These are phyloP conservation scores for Chaetoceros muelleri DNA, from an alignment of 108 stramenopile genomes.

Conservation along the genomic window DNA sequence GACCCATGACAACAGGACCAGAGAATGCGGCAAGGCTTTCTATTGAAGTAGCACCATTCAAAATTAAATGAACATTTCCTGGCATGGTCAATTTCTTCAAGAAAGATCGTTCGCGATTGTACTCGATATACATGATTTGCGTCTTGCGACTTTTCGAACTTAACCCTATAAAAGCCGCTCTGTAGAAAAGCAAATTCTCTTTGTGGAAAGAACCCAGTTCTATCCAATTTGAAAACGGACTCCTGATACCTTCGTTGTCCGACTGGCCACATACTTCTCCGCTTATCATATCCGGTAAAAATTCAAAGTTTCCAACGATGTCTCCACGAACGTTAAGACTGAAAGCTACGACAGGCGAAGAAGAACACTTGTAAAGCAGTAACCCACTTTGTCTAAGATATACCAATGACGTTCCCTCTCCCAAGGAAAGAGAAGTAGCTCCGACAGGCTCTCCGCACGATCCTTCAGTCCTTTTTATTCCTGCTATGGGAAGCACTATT, in stretches of 20 bases:
- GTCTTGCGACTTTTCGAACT: constrained; percentile 33
- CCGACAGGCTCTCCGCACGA: constrained; percentile 21
- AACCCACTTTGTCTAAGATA: constrained; percentile 42
- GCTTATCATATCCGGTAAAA: constrained; percentile 42
- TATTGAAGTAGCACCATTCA: constrained; percentile 28
- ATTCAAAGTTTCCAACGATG: constrained; percentile 49
- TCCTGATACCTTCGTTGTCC: constrained; percentile 25
- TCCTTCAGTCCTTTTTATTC: constrained; percentile 29
- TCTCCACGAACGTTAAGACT: constrained; percentile 37
- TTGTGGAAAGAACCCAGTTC: constrained; percentile 37
- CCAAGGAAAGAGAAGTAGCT: constrained; percentile 35
- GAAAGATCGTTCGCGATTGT: constrained; percentile 35
- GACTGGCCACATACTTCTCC: constrained; percentile 22
- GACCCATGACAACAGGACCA: constrained; percentile 19
- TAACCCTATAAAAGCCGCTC: constrained; percentile 45
- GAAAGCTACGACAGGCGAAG: constrained; percentile 51
- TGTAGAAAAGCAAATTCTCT: constrained; percentile 27
- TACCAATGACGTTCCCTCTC: constrained; percentile 47
- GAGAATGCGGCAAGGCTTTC: constrained; percentile 52
- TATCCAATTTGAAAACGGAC: constrained; percentile 58
- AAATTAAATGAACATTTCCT: constrained; percentile 22
- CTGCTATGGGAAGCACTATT: constrained; percentile 38
- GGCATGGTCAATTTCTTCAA: constrained; percentile 48
- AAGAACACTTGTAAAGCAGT: constrained; percentile 53
- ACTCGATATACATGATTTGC: constrained; percentile 46